phyloP scores from a whole-genome alignment of 345 rosid species.

The Pelargonium nanum region DNA sequence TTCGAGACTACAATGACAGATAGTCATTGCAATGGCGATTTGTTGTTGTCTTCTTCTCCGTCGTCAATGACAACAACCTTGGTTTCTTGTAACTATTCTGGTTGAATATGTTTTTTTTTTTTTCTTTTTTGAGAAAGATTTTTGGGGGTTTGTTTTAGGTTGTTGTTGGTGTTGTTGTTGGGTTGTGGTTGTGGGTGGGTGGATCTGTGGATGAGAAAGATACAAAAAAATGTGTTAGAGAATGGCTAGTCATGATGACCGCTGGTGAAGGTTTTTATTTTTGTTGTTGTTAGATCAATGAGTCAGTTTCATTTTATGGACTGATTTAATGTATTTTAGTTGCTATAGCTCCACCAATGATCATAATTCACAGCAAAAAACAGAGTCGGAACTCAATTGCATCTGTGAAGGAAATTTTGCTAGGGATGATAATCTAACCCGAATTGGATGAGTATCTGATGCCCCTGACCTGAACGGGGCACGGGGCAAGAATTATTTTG shows the following conservation, averaged over 20 bases:
- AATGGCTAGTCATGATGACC: not conserved
- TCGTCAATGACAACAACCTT: conserved; percentile 29
- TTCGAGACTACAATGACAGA: conserved; percentile 23
- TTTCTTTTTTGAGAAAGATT: conserved; percentile 5
- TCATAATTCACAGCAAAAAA: too few species aligned
- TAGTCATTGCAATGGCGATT: not conserved
- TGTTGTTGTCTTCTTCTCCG: conserved; percentile 19
- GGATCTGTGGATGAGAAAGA: too few species aligned
- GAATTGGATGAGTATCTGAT: too few species aligned
- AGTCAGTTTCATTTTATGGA: not conserved
- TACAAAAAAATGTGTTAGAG: not conserved
- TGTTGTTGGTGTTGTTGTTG: conserved; percentile 3
- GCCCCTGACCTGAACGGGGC: too few species aligned
- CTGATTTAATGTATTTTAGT: too few species aligned
- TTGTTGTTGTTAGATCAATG: not conserved
- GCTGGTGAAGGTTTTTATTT: not conserved
- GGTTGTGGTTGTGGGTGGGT: conserved; percentile 1
- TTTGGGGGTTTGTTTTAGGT: conserved; percentile 10
- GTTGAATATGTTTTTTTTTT: conserved; percentile 15
- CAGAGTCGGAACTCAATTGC: too few species aligned
- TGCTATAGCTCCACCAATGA: too few species aligned
- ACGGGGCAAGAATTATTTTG: too few species aligned
- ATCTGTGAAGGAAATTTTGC: too few species aligned
- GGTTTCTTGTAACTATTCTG: conserved; percentile 44
- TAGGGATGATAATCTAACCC: too few species aligned